These are phyloP conservation scores for Litchi chinensis DNA, from an alignment of 345 rosid genomes.

Conservation along the genomic window DNA sequence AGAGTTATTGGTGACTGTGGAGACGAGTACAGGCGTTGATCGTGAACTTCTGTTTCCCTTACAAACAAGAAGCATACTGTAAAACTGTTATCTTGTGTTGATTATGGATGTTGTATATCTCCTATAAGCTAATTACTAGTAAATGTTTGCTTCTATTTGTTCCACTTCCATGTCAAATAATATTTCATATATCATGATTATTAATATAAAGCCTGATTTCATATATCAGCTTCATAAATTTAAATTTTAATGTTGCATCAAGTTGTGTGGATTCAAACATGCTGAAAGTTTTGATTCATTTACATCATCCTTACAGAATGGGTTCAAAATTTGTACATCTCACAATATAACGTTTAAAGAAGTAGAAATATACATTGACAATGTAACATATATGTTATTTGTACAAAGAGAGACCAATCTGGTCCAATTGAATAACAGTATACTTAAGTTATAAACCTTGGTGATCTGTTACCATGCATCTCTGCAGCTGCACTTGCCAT, in stretches of 20 bases:
- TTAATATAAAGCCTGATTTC: neutral
- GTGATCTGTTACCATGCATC: slow-evolving; percentile 20
- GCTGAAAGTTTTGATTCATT: neutral
- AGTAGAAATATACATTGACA: too few species aligned
- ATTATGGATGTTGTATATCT: slow-evolving; percentile 9
- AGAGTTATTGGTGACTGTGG: slow-evolving; percentile 94
- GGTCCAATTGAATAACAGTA: too few species aligned
- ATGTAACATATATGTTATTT: neutral
- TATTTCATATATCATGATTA: neutral
- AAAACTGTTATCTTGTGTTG: neutral
- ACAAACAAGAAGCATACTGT: neutral
- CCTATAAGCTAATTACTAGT: neutral
- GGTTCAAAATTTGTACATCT: neutral
- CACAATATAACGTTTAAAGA: neutral
- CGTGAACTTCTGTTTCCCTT: neutral
- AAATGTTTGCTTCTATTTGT: neutral
- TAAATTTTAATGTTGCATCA: neutral
- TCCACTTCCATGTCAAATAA: neutral
- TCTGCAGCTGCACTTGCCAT: slow-evolving; percentile 29
- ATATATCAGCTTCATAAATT: neutral
- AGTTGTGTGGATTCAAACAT: neutral
- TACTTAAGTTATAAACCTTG: neutral
- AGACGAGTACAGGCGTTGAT: slow-evolving; percentile 76
- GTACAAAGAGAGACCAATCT: neutral
- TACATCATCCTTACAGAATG: neutral